A percentile compares a stretch with the other conserved stretches of the same genome.
Conservation (phyloP, 257 asterid species). For the Solanum commersonii region DNA sequence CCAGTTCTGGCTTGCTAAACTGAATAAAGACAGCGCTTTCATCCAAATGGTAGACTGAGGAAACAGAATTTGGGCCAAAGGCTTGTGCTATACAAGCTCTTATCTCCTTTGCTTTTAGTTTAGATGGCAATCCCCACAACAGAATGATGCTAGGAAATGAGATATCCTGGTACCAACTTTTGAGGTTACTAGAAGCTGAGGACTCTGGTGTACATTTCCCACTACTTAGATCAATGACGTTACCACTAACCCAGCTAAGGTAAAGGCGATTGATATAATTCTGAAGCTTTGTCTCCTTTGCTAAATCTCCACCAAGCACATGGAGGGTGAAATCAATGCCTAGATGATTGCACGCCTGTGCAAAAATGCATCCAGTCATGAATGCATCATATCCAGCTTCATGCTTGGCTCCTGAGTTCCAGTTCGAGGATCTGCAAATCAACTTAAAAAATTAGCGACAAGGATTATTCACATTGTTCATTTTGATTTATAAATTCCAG, state of each 20-base stretch:
- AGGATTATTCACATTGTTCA: neutral
- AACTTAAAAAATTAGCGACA: neutral
- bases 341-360: conserved; percentile 60
- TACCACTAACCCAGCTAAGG: conserved; percentile 75
- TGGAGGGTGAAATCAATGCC: conserved; percentile 38
- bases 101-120: conserved; percentile 41
- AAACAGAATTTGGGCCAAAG: conserved; percentile 44
- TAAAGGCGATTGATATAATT: conserved; percentile 63
- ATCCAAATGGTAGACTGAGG: conserved; percentile 49
- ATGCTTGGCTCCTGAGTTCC: conserved; percentile 97
- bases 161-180: conserved; percentile 20
- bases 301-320: conserved; percentile 17
- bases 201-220: conserved; percentile 32
- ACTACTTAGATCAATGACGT: conserved; percentile 46
- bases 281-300: conserved; percentile 47
- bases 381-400: conserved; percentile 99
- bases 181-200: conserved; percentile 15
- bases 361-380: conserved; percentile 93
- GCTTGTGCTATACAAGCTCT: conserved; percentile 41
- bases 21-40: conserved; percentile 63
- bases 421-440: conserved; percentile 49
- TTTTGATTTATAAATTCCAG: conserved; percentile 28
- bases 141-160: conserved; percentile 42
- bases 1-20: conserved; percentile 46
- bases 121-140: conserved; percentile 59